Evolutionary conservation across 2,329 filamentous ascomycete genomes (phyloP), one percentile per base, ranked within the genome.

Genomic region (Alternaria brassicae): DNA sequence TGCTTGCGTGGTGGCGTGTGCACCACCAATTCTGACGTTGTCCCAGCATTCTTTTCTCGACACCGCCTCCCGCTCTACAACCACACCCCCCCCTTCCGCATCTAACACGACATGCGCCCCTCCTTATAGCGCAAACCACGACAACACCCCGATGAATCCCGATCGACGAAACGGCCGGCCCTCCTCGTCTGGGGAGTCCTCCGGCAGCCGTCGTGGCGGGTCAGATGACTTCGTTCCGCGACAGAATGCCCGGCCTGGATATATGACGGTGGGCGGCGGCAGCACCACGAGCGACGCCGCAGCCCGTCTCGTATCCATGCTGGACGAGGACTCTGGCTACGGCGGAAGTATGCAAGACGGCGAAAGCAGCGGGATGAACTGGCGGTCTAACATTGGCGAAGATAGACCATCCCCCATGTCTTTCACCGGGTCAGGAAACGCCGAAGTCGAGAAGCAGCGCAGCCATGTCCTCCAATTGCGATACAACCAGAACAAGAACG

Each of bases 301-400:
- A 36, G 86, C 90, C 28, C 89, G 89, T 55, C 83, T 98, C 37
- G 91, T 95, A 78, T 88, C 89, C 17, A 86, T 96, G 69, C 82
- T 98, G 55, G 92, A 96, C 62, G 83, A 88, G 58, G 95, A 99
- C 76, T 98, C 94, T 17, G 95, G 94, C 6, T 98, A 98, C 73
- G 93, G 92, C 55, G 91, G 90, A 42, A 97, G 92, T 75, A 84
- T 90, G 49, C 82, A 86, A 28, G 79, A 81, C 53, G 89, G 88
- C 60, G 90, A 90, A 52, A 85, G 85, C 66, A 78, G 78, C 71
- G 73, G 77, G 53, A 78, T 80, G 39, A 78, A 78, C 50, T 88
- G 86, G 84, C 82, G 85, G 71, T 81, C 84, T 17, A 83, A 82
- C 58, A 77, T 86, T 65, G 80, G 84, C 68, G 81, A 84, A 67